These are phyloP conservation scores for Leucaena leucocephala DNA, from an alignment of 306 rosid genomes.

Conservation along the genomic window DNA sequence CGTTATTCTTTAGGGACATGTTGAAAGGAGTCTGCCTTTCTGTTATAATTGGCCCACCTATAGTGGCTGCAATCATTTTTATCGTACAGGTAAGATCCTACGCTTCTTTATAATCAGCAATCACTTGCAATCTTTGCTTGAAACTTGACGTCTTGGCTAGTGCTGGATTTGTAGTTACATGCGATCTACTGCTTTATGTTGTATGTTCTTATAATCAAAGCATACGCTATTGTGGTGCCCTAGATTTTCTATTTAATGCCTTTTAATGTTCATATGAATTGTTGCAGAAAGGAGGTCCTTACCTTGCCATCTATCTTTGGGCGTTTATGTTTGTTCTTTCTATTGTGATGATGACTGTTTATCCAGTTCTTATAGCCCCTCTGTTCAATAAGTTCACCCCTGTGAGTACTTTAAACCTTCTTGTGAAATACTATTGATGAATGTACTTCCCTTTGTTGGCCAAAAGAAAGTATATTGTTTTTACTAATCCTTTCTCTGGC, in stretches of 20 bases:
- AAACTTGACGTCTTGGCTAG: constrained; percentile 4
- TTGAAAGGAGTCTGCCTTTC: constrained; percentile 75
- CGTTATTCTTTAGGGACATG: constrained; percentile 90
- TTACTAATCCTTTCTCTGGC: constrained; percentile 28
- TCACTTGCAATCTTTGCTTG: constrained; percentile 29
- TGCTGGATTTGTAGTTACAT: constrained; percentile 15
- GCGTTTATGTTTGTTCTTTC: constrained; percentile 88
- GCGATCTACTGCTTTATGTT: constrained; percentile 24
- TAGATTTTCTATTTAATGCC: constrained; percentile 11
- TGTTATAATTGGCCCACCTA: constrained; percentile 81
- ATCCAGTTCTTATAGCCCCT: constrained; percentile 93
- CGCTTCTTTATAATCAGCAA: neutral
- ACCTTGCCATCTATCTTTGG: constrained; percentile 98
- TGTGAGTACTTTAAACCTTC: constrained; percentile 55
- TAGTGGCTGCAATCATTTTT: constrained; percentile 84
- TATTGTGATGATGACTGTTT: constrained; percentile 93
- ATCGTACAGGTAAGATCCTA: constrained; percentile 75
- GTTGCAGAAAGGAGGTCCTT: constrained; percentile 98
- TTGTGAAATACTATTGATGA: constrained; percentile 2
- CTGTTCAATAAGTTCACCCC: constrained; percentile 95
- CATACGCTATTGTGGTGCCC: neutral
- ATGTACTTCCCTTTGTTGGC: neutral
- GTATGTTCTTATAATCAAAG: constrained; percentile 4
- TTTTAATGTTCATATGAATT: constrained; percentile 34
- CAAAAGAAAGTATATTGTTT: constrained; percentile 9